These are phyloP conservation scores for Fonsecaea monophora DNA, from an alignment of 2,329 filamentous ascomycete species.

Conservation along the genomic window DNA sequence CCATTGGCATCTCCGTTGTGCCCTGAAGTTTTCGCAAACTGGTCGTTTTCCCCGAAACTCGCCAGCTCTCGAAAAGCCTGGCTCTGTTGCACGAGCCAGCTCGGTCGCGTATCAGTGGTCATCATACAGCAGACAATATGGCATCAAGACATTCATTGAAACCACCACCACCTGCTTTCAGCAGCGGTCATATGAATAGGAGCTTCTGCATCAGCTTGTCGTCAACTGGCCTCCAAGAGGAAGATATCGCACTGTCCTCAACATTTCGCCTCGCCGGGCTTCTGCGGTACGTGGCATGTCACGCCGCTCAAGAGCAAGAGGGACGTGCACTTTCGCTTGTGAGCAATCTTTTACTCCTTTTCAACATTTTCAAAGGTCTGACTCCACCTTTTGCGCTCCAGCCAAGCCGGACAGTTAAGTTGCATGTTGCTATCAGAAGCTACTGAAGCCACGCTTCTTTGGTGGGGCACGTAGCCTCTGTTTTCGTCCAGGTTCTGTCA, in stretches of 20 bases:
- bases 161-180: neutral
- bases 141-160: neutral
- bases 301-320: neutral
- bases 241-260: neutral
- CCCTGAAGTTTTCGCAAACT: neutral
- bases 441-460: slow-evolving; percentile 3
- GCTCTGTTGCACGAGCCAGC: neutral
- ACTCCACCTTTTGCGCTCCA: neutral
- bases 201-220: neutral
- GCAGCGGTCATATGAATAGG: neutral
- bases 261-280: neutral
- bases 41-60: neutral
- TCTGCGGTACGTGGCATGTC: neutral
- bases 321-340: slow-evolving; percentile 1
- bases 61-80: neutral
- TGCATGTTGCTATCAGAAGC: slow-evolving; percentile 1
- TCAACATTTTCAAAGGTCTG: neutral
- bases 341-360: neutral
- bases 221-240: neutral
- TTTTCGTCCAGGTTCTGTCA: neutral
- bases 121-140: neutral
- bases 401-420: neutral
- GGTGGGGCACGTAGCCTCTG: neutral
- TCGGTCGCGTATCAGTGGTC: neutral
- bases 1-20: neutral